Percentiles rank a stretch among this genome's conserved stretches.
These are phyloP conservation scores for Powellomyces hirtus DNA, from an alignment of 192 early-diverging fungal species.

Conservation along the genomic window DNA sequence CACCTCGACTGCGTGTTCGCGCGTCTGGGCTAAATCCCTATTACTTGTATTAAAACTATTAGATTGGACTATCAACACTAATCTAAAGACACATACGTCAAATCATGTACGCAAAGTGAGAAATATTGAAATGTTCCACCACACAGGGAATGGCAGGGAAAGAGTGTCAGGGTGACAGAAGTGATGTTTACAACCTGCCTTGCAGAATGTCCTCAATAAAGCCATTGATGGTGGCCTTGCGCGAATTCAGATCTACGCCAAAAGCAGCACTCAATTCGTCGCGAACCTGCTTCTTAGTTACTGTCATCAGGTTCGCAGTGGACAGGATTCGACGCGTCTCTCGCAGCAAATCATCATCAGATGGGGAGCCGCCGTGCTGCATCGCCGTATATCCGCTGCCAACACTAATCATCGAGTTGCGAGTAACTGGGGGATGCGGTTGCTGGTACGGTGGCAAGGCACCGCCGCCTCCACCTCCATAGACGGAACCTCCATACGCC, in stretches of 20 bases:
- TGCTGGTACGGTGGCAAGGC: constrained; percentile 3
- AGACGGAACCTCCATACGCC: constrained; percentile 30
- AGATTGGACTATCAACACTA: too few relatives aligned
- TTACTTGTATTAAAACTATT: too few relatives aligned
- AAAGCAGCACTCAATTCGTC: constrained; percentile 78
- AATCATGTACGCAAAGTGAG: too few relatives aligned
- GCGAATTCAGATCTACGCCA: constrained; percentile 75
- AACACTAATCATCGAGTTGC: neutral
- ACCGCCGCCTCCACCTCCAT: constrained; percentile 27
- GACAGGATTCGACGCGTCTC: constrained; percentile 63
- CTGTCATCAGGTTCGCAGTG: constrained; percentile 92
- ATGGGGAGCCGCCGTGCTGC: neutral
- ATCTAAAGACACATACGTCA: too few relatives aligned
- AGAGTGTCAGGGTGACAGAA: too few relatives aligned
- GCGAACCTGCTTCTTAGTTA: constrained; percentile 97
- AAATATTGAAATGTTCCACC: too few relatives aligned
- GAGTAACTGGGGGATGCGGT: constrained; percentile 2
- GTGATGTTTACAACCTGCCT: constrained; percentile 30
- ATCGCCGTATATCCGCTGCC: neutral
- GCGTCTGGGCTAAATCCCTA: too few relatives aligned
- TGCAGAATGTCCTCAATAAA: constrained; percentile 57
- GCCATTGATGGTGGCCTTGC: constrained; percentile 84
- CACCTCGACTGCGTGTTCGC: too few relatives aligned
- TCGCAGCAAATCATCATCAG: constrained; percentile 43
- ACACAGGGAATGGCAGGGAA: too few relatives aligned